phyloP scores from a whole-genome alignment of 2,329 filamentous ascomycete genomes.

The Coniochaeta pulveracea region DNA sequence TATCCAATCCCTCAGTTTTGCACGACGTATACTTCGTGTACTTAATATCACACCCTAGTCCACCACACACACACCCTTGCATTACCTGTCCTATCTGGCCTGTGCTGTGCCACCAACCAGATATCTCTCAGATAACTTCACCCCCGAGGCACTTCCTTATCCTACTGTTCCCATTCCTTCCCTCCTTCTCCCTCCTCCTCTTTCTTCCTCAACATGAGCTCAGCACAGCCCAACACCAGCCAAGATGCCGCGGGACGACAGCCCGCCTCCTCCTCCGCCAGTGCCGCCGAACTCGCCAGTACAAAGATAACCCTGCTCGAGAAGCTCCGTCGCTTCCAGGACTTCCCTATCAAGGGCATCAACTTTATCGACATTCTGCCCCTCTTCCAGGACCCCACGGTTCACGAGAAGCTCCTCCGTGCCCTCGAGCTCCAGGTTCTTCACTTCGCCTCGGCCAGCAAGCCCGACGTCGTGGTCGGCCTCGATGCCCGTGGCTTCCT shows the following conservation, averaged over 20 bases:
- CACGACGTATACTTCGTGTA: conserved; percentile 3
- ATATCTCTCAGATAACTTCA: background rate
- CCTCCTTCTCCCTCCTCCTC: conserved; percentile 5
- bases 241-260: conserved; percentile 53
- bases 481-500: conserved; percentile 92
- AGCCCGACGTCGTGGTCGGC: conserved; percentile 84
- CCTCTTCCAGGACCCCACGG: conserved; percentile 68
- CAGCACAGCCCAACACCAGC: conserved; percentile 17
- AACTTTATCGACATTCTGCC: conserved; percentile 98
- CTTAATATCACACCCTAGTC: conserved; percentile 2
- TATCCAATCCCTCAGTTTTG: background rate
- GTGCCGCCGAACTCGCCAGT: conserved; percentile 55
- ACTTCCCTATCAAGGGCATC: conserved; percentile 88
- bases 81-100: background rate
- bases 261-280: conserved; percentile 49
- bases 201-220: conserved; percentile 21
- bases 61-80: background rate
- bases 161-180: conserved; percentile 2
- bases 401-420: conserved; percentile 68
- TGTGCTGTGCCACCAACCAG: conserved; percentile 2
- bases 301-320: conserved; percentile 59
- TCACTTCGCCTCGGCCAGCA: conserved; percentile 33
- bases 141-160: background rate
- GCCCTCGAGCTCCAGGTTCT: conserved; percentile 77
- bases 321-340: conserved; percentile 73